Evolutionary conservation across 2,329 filamentous ascomycete species (phyloP), one percentile per base, ranked within the genome.

Genomic region (Epichloe baconii): DNA sequence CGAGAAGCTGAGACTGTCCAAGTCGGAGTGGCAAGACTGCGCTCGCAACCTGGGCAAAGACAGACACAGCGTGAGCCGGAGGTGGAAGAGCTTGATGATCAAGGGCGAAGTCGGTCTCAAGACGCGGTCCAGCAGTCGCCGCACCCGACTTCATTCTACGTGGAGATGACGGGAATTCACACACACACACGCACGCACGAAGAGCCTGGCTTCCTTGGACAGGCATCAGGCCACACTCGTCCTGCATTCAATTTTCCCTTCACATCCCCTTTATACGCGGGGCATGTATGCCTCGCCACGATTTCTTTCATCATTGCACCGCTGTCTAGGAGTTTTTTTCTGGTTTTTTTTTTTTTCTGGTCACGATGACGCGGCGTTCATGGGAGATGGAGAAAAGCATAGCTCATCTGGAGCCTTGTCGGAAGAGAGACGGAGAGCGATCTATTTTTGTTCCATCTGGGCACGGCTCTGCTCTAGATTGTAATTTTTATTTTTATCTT

Each of bases 1-100:
- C 5, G 79, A 82, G 62, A 84, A 84, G 68, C 71, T 85, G 51
- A 77, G 77, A 65, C 71, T 85, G 21, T 76, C 75, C 57, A 82
- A 79, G 65, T 71, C 74, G 48, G 80, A 85, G 52, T 84, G 80
- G 81, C 78, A 82, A 53, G 80, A 85, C 61, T 84, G 80, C 63
- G 81, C 80, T 43, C 72, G 79, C 53, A 80, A 72, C 56, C 68
- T 85, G 7, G 80, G 81, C 54, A 79, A 76, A 58, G 79, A 83
- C 64, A 70, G 77, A 48, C 69, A 72, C 52, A 77, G 72, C 53
- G 69, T 83, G 44, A 76, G 75, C 42, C 69, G 74, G 48, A 68
- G 82, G 58, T 85, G 82, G 82, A 80, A 77, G 69, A 81, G 74
- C 51, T 67, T 85, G 37, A 74, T 84, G 64, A 64, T 71, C 43